Conservation (phyloP, 2,329 filamentous ascomycete genomes). For the Fusarium mundagurra region DNA sequence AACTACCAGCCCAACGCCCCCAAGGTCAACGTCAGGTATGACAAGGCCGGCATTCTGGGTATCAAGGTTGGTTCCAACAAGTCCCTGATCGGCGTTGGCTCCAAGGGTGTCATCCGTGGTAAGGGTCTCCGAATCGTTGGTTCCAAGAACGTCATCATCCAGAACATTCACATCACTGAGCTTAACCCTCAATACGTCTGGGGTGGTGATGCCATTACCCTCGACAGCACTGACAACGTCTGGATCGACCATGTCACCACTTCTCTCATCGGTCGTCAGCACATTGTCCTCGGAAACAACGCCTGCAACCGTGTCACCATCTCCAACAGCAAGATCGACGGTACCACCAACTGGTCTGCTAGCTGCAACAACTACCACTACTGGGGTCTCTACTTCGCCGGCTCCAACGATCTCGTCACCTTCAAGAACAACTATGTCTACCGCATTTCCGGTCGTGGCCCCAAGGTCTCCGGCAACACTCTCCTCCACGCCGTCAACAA, state of each 20-base stretch:
- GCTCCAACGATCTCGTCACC: slow-evolving; percentile 64
- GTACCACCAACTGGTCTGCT: slow-evolving; percentile 62
- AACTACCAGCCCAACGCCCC: slow-evolving; percentile 65
- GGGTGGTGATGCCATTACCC: slow-evolving; percentile 67
- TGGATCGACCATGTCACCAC: slow-evolving; percentile 67
- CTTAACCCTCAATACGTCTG: slow-evolving; percentile 68
- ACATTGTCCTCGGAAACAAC: slow-evolving; percentile 66
- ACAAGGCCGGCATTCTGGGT: slow-evolving; percentile 61
- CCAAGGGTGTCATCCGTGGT: slow-evolving; percentile 64
- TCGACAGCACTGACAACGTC: slow-evolving; percentile 57
- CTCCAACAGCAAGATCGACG: slow-evolving; percentile 69
- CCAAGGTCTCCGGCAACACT: slow-evolving; percentile 67
- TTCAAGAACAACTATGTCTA: slow-evolving; percentile 70
- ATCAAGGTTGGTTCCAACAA: slow-evolving; percentile 68
- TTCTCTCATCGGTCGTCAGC: slow-evolving; percentile 67
- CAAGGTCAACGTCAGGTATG: slow-evolving; percentile 56
- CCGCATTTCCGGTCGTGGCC: slow-evolving; percentile 65
- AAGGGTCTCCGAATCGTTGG: slow-evolving; percentile 63
- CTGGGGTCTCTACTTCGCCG: slow-evolving; percentile 67
- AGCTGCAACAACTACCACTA: slow-evolving; percentile 69
- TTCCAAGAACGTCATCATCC: slow-evolving; percentile 67
- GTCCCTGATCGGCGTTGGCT: slow-evolving; percentile 63
- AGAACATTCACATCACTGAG: slow-evolving; percentile 65
- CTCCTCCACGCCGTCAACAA: slow-evolving; percentile 70
- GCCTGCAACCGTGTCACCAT: slow-evolving; percentile 66